These are phyloP conservation scores for Beauveria caledonica DNA, from an alignment of 2,329 filamentous ascomycete species.

Conservation along the genomic window DNA sequence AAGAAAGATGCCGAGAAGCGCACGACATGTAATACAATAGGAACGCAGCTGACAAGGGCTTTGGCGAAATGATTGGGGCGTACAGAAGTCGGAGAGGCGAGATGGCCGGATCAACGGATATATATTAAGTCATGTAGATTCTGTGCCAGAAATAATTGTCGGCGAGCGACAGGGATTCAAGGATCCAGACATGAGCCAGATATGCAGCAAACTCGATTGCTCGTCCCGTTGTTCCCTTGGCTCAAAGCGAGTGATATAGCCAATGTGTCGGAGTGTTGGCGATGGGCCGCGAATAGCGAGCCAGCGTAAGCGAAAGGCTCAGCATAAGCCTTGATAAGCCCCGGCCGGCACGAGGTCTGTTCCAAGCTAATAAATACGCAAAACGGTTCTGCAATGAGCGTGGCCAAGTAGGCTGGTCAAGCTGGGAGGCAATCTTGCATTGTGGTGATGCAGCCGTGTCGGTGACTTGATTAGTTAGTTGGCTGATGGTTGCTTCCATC, in stretches of 20 bases:
- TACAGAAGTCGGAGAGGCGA: slow-evolving; percentile 6
- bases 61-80: slow-evolving; percentile 9
- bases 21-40: slow-evolving; percentile 1
- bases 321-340: slow-evolving; percentile 10
- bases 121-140: not conserved
- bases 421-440: not conserved
- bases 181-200: not conserved
- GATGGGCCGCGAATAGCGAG: not conserved
- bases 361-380: not conserved
- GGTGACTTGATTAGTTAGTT: not conserved
- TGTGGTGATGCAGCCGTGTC: slow-evolving; percentile 1
- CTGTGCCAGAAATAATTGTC: not conserved
- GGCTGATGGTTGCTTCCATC: not conserved
- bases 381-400: not conserved
- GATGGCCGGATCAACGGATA: not conserved
- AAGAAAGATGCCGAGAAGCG: not conserved
- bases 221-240: not conserved
- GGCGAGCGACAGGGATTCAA: not conserved
- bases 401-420: not conserved
- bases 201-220: not conserved
- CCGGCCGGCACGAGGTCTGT: not conserved
- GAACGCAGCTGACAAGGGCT: slow-evolving; percentile 5
- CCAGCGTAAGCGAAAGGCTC: slow-evolving; percentile 8
- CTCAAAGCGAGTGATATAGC: not conserved
- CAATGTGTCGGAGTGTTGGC: not conserved